Evolutionary conservation across 805 yeast species (phyloP), one percentile per base, ranked within the genome.

Genomic region (Starmerella stigmatis): DNA sequence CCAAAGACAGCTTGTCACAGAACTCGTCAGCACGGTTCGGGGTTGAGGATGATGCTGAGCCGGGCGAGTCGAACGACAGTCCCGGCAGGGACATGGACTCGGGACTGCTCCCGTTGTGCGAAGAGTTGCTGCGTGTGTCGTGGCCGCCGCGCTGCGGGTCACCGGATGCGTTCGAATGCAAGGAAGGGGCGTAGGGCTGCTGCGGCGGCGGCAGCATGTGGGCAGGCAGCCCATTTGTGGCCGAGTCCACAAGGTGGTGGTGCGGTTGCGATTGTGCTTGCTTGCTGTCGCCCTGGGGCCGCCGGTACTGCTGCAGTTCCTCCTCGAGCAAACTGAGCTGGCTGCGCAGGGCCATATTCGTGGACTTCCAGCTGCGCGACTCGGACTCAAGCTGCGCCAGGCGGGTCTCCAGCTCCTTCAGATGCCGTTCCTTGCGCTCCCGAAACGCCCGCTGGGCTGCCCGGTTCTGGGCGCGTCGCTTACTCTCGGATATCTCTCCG

Each of bases 381-480:
- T 79, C 82, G 51, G 73, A 73, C 62, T 92, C 96, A 53, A 89
- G 71, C 53, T 67, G 62, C 41, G 71, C 64, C 12, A 89, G 94
- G 55, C 83, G 79, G 38, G 77, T 78, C 60, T 88, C 96, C 50
- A 89, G 70, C 52, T 86, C 94, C 59, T 77, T 75, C 78, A 92
- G 74, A 59, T 83, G 85, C 41, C 72, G 72, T 63, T 89, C 97
- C 62, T 89, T 89, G 49, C 97, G 75, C 64, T 92, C 97, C 46
- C 97, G 71, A 65, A 86, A 89, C 5, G 41, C 41, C 9, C 41
- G 41, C 26, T 92, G 98, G n/a, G 97, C 97, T 3, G 96, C 96
- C 57, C 97, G 74, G 63, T 92, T 89, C 66, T 92, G 97, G 2
- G 96, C 96, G 13, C 94, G 86, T 56, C 98, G 72, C 69, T 85